These are phyloP conservation scores for maize (Zea mays) DNA, from an alignment of 176 grass and related monocot genomes.

Conservation along the genomic window DNA sequence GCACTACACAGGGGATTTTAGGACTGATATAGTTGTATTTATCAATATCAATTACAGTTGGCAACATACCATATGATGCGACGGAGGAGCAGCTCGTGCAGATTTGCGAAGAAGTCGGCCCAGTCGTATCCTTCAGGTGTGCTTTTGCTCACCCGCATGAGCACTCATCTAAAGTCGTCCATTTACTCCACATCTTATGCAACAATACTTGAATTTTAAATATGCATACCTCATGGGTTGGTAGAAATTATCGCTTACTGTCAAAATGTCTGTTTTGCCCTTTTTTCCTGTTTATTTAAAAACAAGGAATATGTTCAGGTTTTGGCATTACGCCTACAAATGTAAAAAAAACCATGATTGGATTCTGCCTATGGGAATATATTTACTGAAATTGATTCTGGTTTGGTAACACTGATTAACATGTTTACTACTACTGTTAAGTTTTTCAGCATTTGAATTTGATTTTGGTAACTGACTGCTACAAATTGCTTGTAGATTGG, in stretches of 20 bases:
- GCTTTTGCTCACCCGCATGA: neutral
- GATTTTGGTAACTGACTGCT: constrained; percentile 29
- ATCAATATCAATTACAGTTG: constrained; percentile 59
- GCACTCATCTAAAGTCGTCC: neutral
- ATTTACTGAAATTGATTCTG: constrained; percentile 2
- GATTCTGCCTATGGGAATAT: constrained; percentile 11
- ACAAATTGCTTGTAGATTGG: constrained; percentile 63
- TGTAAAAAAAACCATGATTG: neutral
- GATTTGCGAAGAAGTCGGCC: constrained; percentile 93
- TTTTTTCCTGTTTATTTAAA: neutral
- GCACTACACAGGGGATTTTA: neutral
- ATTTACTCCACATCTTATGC: neutral
- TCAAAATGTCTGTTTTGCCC: neutral
- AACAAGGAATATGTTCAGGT: neutral
- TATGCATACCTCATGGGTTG: neutral
- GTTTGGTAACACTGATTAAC: neutral
- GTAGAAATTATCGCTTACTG: neutral
- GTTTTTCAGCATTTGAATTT: neutral
- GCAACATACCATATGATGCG: constrained; percentile 90
- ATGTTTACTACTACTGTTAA: neutral
- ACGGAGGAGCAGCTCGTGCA: constrained; percentile 92
- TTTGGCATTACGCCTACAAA: neutral
- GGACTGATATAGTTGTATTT: neutral
- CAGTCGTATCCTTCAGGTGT: constrained; percentile 94
- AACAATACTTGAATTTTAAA: constrained; percentile 1